Percentiles rank a stretch among this genome's conserved stretches.
Evolutionary conservation across 2,329 filamentous ascomycete genomes (phyloP).

Genomic region (Fusarium chaquense): DNA sequence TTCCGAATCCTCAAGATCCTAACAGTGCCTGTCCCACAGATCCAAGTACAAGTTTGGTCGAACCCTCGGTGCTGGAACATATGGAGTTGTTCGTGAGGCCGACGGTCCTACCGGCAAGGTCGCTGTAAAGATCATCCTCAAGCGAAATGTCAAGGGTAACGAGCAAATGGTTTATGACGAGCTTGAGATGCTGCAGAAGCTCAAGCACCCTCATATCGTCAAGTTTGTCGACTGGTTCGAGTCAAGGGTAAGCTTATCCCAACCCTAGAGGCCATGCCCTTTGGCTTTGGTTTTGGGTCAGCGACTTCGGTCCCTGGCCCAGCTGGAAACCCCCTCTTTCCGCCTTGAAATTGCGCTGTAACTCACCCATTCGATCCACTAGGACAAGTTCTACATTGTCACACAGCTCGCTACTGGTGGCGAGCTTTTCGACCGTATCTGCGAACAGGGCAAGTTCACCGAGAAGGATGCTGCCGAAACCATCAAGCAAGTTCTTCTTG

Average conservation of each 20-base stretch:
- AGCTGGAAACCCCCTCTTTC: conserved; percentile 10
- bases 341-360: not conserved
- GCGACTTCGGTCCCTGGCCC: conserved; percentile 5
- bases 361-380: conserved; percentile 23
- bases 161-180: conserved; percentile 99
- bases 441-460: conserved; percentile 97
- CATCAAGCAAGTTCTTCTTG: conserved; percentile 91
- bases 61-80: conserved; percentile 95
- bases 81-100: conserved; percentile 97
- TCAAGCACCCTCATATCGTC: conserved; percentile 96
- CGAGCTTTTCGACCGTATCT: conserved; percentile 97
- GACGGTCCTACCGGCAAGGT: conserved; percentile 86
- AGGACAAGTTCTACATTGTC: conserved; percentile 99
- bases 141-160: conserved; percentile 98
- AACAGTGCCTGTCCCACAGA: conserved; percentile 59
- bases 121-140: conserved; percentile 98
- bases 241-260: conserved; percentile 76
- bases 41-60: conserved; percentile 91
- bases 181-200: conserved; percentile 88
- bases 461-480: conserved; percentile 98
- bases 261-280: not conserved
- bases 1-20: conserved; percentile 44
- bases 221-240: conserved; percentile 99
- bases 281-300: conserved; percentile 6
- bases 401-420: conserved; percentile 95